Base-by-base conservation (phyloP, 2,329 filamentous ascomycete genomes). In the Diaporthe sp. region DNA sequence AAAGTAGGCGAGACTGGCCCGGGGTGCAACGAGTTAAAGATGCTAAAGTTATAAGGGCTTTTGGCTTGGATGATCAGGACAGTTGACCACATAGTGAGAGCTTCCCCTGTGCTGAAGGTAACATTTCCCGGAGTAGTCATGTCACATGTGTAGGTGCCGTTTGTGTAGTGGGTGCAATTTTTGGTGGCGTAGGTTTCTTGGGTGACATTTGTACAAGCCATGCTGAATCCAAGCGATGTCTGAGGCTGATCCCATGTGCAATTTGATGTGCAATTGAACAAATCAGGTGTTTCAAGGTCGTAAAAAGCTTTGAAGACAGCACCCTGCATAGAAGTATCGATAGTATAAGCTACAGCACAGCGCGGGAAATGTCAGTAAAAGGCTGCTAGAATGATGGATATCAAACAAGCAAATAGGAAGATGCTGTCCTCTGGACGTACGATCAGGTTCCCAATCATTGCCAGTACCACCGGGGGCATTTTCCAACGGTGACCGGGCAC, bases 261-360 rank as follows among this genome's bases (percentile, higher is more conserved):
- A 17, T 66, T 66, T 15, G 61, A 66, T 22, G 61, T 66, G 61
- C 61, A 66, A 5, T 66, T 66, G 28, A 66, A 66, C 19, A 66
- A 9, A 6, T 15, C 61, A 7, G 61, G 42, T 17, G 61, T 66
- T 50, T 66, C 28, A 6, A 66, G 61, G 12, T 66, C 42, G 28
- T 66, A 66, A n/a, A 66, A 66, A 12, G 61, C 61, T 42, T 66
- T 66, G 25, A 47, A 66, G 17, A 66, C 42, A 50, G 61, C 42
- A 2, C 61, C 61, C 61, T 66, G 40, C 61, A 66, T 66, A 30
- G 61, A 47, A n/a, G 25, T 66, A 15, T 66, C 61, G 17, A 66
- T 35, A 8, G 61, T 66, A 35, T 66, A 66, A 22, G 61, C 61
- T 66, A 25, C 7, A 17, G 17, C 19, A 35, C 13, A 15, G 3